These are phyloP conservation scores for Astrocystis sublimbata DNA, from an alignment of 495 filamentous ascomycete species.

Conservation along the genomic window DNA sequence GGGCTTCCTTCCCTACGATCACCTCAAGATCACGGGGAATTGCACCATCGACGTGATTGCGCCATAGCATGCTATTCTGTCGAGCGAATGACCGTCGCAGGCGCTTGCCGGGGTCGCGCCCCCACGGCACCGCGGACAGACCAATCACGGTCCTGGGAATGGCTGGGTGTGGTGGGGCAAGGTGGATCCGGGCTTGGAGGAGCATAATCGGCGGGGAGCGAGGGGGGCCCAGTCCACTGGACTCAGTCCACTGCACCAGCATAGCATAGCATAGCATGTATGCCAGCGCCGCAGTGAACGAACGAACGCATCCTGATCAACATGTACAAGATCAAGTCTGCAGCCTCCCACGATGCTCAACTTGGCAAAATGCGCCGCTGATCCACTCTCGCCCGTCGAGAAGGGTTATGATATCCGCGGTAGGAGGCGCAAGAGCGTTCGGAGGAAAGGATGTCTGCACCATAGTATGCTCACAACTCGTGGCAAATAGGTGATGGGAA, in stretches of 20 bases:
- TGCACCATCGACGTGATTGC: conserved; percentile 38
- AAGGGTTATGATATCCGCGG: background rate
- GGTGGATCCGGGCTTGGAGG: background rate
- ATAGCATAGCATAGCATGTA: too few relatives aligned
- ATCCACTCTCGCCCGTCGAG: conserved; percentile 19
- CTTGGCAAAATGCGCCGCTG: conserved; percentile 8
- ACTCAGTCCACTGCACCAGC: too few relatives aligned
- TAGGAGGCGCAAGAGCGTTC: conserved; percentile 1
- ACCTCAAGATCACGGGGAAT: conserved; percentile 40
- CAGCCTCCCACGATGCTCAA: background rate
- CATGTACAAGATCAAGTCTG: conserved; percentile 6
- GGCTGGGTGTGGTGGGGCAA: background rate
- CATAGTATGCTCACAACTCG: background rate
- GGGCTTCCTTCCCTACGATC: conserved; percentile 28
- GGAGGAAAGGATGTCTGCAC: background rate
- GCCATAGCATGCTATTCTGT: conserved; percentile 35
- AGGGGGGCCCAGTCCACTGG: too few relatives aligned
- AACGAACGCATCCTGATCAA: conserved; percentile 13
- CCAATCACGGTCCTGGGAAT: background rate
- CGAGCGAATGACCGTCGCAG: conserved; percentile 21
- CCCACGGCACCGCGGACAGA: background rate
- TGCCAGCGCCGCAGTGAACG: too few relatives aligned
- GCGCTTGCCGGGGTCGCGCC: background rate
- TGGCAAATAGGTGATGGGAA: conserved; percentile 13
- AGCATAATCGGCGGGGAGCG: background rate